A percentile compares a stretch with the other conserved stretches of the same genome.
phyloP scores from a whole-genome alignment of 2,329 filamentous ascomycete species.

The Penicillium hordei region DNA sequence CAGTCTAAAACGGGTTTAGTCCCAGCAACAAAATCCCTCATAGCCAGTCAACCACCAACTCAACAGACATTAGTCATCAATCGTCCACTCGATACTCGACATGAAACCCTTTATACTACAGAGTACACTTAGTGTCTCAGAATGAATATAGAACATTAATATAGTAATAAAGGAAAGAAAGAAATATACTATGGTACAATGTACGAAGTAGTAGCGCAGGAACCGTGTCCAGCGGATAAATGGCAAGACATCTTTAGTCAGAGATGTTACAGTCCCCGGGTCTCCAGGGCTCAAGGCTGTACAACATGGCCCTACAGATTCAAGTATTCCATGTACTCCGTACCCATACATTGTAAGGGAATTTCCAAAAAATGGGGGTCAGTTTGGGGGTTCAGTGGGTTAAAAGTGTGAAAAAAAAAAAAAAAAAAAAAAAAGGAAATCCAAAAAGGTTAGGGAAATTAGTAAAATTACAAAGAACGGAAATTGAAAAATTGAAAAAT shows the following conservation, averaged over 20 bases:
- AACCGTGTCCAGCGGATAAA: not conserved
- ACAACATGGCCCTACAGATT: not conserved
- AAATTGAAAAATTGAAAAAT: constrained; percentile 4
- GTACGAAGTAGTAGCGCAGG: constrained; percentile 2
- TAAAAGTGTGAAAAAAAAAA: not conserved
- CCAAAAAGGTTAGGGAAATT: constrained; percentile 2
- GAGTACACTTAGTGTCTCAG: not conserved
- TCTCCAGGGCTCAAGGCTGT: not conserved
- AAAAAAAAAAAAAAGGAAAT: not conserved
- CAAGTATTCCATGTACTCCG: not conserved
- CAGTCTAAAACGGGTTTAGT: constrained; percentile 12
- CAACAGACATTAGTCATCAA: constrained; percentile 7
- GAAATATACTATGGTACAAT: not conserved
- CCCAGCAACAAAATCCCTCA: constrained; percentile 22
- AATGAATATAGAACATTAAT: not conserved
- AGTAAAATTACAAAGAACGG: constrained; percentile 5
- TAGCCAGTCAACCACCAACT: constrained; percentile 8
- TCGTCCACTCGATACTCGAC: constrained; percentile 4
- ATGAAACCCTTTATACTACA: not conserved
- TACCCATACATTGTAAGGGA: not conserved
- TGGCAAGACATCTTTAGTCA: not conserved
- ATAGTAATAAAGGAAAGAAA: not conserved
- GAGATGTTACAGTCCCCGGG: not conserved
- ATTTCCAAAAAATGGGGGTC: not conserved
- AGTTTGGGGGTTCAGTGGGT: not conserved